Evolutionary conservation across 139 green algal genomes (phyloP), one percentile per base, ranked within the genome.

Genomic region (Closterium sp.): DNA sequence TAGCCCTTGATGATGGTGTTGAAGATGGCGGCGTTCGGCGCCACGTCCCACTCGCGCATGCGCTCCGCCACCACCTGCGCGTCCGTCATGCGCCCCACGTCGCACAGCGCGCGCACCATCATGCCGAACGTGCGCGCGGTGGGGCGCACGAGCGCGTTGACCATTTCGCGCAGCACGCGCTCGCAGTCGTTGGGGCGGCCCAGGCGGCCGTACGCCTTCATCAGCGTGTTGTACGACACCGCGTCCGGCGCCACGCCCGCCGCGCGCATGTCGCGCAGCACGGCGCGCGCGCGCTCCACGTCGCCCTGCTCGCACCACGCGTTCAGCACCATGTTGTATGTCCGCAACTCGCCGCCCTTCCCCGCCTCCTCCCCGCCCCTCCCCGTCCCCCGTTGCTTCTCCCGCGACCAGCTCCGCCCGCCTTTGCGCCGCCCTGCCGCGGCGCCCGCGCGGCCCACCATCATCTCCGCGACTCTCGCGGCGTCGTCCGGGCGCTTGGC

Each of bases 1-100:
- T 90, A 93, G 6, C 90, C 90, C 84, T 93, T 93, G 30, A 93
- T 33, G 64, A 93, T 31, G 84, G 84, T 93, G 85, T 93, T 93
- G 81, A 81, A 92, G 25, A 92, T 90, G 2, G 83, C 30, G 5
- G 84, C 84, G 25, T 92, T 92, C 10, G 90, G 90, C 31, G 33
- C 31, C 25, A 93, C 36, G 33, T 33, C 35, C 31, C 16, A 34
- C 23, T 33, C 64, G 25, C 32, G 31, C 90, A 93, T 93, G 31
- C 34, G 32, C 33, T 85, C 16, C 34, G 90, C 23, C 0, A 93
- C 25, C 55, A 19, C 34, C 66, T 34, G 7, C 21, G 55, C 69
- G 33, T n/a, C 25, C 33, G 25, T 25, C 23, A 90, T n/a, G 25
- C 66, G 23, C 28, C 90, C 90, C 64, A 28, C 23, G 31, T 93